These are phyloP conservation scores for Gossypium trilobum DNA, from an alignment of 441 rosid genomes.

Conservation along the genomic window DNA sequence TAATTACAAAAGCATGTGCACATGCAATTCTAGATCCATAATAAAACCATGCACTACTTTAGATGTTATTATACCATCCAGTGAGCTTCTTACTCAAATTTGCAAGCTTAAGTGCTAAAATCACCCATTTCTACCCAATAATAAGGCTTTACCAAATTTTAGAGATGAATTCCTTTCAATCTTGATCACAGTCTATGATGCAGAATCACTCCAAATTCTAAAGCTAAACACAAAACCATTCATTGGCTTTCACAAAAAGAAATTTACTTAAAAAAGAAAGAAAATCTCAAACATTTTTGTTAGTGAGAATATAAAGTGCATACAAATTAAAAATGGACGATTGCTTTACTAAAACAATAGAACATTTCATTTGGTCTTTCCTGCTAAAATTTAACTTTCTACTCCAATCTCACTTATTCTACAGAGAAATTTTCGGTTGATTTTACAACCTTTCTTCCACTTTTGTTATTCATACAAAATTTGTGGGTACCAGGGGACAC, in stretches of 20 bases:
- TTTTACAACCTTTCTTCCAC: conserved; percentile 1
- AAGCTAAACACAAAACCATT: neutral
- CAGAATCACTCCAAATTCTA: conserved; percentile 18
- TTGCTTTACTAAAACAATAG: neutral
- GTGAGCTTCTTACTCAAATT: neutral
- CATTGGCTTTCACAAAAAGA: neutral
- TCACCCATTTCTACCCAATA: neutral
- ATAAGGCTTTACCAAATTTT: neutral
- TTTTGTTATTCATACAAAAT: neutral
- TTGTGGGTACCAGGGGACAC: neutral
- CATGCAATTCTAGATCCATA: conserved; percentile 3
- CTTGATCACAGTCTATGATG: neutral
- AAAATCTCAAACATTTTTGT: neutral
- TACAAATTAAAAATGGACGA: neutral
- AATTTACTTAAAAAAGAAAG: neutral
- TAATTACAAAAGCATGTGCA: neutral
- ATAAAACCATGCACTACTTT: conserved; percentile 1
- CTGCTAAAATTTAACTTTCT: neutral
- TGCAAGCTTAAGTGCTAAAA: neutral
- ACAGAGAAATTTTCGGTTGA: neutral
- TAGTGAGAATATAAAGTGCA: neutral
- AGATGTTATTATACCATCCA: neutral
- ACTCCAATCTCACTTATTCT: conserved; percentile 8
- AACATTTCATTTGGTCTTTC: neutral
- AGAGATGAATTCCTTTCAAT: conserved; percentile 4